Evolutionary conservation across 768 basidiomycete genomes (phyloP).

Genomic region (Phaeotremella skinneri): DNA sequence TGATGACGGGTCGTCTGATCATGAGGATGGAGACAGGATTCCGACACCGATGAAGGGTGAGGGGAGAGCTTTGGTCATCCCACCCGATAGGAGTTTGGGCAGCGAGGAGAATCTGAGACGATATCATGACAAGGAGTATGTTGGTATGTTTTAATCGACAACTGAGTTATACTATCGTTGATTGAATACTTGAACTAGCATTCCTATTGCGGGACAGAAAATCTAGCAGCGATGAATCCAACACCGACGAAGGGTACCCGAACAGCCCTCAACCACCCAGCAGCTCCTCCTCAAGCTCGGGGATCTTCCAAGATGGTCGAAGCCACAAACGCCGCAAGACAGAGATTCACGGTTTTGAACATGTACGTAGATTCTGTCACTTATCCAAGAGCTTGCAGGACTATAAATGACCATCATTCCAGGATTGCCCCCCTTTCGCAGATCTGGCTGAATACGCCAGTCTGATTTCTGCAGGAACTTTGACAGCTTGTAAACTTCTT

Average conservation of each 20-base stretch:
- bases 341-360: conserved; percentile 61
- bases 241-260: conserved; percentile 12
- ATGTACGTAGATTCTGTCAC: conserved; percentile 54
- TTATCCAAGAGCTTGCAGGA: conserved; percentile 1
- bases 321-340: not conserved
- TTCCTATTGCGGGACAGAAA: not conserved
- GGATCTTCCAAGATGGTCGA: not conserved
- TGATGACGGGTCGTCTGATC: not conserved
- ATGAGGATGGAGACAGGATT: not conserved
- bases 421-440: conserved; percentile 82
- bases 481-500: conserved; percentile 69
- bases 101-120: conserved; percentile 60
- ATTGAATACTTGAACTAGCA: not conserved
- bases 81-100: conserved; percentile 59
- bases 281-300: conserved; percentile 7
- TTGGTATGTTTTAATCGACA: conserved; percentile 55
- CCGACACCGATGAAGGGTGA: not conserved
- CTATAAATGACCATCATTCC: conserved; percentile 14
- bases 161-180: not conserved
- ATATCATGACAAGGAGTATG: conserved; percentile 72
- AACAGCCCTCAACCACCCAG: conserved; percentile 51
- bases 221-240: conserved; percentile 7
- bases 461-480: conserved; percentile 70
- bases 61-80: conserved; percentile 53
- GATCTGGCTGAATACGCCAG: conserved; percentile 68